These are phyloP conservation scores for Mitragyna speciosa DNA, from an alignment of 257 asterid genomes.

Conservation along the genomic window DNA sequence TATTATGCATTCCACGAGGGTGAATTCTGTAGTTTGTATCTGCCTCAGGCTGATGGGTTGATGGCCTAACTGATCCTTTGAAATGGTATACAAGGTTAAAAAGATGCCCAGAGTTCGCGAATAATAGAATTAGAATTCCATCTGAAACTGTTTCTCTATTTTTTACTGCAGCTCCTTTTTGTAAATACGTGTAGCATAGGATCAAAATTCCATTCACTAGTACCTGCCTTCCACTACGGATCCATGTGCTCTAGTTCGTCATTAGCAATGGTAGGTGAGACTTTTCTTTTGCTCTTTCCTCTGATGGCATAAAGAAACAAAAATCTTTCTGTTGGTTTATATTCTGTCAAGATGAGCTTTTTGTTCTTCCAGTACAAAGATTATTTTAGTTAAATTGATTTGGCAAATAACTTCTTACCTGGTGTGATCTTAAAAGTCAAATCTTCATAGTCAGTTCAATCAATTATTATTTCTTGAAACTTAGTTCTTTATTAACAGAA, in stretches of 20 bases:
- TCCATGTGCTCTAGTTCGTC: neutral
- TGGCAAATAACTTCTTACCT: neutral
- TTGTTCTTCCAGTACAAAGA: neutral
- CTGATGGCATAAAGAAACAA: neutral
- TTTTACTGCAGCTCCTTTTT: neutral
- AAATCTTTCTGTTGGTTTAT: neutral
- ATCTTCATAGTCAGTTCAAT: neutral
- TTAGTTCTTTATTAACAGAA: neutral
- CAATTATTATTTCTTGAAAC: neutral
- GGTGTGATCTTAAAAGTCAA: neutral
- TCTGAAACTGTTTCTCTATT: neutral
- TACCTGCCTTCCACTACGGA: neutral
- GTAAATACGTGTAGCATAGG: conserved; percentile 4
- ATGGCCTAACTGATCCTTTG: neutral
- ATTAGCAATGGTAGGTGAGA: conserved; percentile 12
- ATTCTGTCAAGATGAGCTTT: neutral
- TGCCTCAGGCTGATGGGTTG: neutral
- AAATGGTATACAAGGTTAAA: conserved; percentile 5
- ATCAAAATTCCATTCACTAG: neutral
- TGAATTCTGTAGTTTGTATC: neutral
- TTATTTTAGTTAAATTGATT: neutral
- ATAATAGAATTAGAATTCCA: neutral
- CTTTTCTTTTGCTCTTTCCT: neutral
- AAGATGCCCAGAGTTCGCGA: neutral
- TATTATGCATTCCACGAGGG: neutral